Base-by-base conservation (phyloP, 2,329 filamentous ascomycete genomes). In the Talaromyces sp. region DNA sequence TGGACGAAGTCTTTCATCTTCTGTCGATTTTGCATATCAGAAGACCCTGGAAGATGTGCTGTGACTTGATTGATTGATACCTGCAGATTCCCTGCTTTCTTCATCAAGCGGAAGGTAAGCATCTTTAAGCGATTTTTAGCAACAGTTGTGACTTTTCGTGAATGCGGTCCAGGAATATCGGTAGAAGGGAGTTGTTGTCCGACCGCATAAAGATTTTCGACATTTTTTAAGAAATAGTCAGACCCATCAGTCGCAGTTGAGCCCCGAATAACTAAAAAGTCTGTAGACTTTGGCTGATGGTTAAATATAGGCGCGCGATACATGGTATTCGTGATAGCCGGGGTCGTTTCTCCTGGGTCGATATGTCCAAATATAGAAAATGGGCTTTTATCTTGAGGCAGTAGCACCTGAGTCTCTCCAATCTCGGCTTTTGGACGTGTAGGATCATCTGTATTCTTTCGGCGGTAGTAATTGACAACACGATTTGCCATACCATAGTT, bases 401-500 rank as follows among this genome's bases (percentile, higher is more conserved):
- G 84, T 39, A 99, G 84, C 14, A 97, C 89, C 57, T 90, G 89
- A 2, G 91, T 91, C 79, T 99, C 95, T 66, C 95, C 95, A 67
- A 99, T 86, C 3, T 96, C 92, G 66, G 85, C 77, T 81, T 93
- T 96, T 0, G 92, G 90, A 1, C 91, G 85, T 61, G 87, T 85
- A 58, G 88, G 86, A 67, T 95, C 91, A 54, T 96, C 91, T 39
- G 80, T 86, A 74, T 92, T 90, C 72, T 92, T 92, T 66, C 93
- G 88, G 45, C 92, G 90, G 75, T 97, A 97, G 78, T 98, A 99
- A 77, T 99, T 98, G 82, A 98, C 92, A 66, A 99, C 86, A 62
- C 93, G 90, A 76, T 90, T 96, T 61, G 93, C 93, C 95, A 99
- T 99, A 69, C 94, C 95, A 73, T 97, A 97, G 74, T 96, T 97